Evolutionary conservation across 306 rosid genomes (phyloP).

Genomic region (Hippophae gyantsensis): DNA sequence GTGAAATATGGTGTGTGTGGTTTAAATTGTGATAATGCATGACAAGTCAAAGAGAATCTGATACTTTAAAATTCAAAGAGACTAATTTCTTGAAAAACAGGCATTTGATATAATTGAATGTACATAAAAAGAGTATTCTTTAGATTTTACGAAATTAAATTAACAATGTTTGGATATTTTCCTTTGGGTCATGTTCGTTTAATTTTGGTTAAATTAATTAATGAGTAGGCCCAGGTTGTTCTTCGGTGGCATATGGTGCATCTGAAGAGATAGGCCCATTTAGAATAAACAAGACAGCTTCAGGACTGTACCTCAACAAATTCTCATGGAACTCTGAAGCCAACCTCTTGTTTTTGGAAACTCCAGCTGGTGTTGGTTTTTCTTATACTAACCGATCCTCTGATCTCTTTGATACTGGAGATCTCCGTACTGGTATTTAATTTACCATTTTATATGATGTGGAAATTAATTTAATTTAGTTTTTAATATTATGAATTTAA

Average conservation of each 20-base stretch:
- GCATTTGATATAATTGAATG: too few species aligned
- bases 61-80: too few species aligned
- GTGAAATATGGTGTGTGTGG: too few species aligned
- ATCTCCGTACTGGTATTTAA: conserved; percentile 66
- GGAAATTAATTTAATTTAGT: not conserved
- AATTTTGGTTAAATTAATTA: not conserved
- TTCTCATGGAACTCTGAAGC: conserved; percentile 84
- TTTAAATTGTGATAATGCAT: too few species aligned
- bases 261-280: conserved; percentile 95
- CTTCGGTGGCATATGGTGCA: conserved; percentile 97
- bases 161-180: not conserved
- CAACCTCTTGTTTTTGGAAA: conserved; percentile 75
- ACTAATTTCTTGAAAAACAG: too few species aligned
- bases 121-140: too few species aligned
- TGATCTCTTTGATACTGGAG: conserved; percentile 68
- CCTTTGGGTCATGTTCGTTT: too few species aligned
- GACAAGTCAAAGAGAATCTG: too few species aligned
- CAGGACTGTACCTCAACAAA: conserved; percentile 65
- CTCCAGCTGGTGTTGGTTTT: conserved; percentile 95
- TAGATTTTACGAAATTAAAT: not conserved
- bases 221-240: conserved; percentile 81
- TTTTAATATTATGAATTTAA: not conserved
- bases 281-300: conserved; percentile 60
- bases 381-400: conserved; percentile 80
- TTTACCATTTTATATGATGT: not conserved